Base-by-base conservation (phyloP, 805 yeast genomes). In the Metschnikowia peoriensis region DNA sequence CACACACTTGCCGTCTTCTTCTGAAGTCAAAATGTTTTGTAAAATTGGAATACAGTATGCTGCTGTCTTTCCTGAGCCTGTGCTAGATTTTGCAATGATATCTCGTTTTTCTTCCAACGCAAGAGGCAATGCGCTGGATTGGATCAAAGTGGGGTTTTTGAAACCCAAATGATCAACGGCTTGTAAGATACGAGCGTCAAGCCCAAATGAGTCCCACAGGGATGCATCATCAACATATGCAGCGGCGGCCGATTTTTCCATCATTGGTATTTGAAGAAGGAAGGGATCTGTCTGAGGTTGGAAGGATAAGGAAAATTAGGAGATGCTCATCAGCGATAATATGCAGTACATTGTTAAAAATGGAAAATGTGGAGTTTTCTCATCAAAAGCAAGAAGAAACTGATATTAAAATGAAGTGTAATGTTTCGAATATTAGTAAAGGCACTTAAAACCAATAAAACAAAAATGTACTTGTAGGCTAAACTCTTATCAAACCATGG, bases 41-140 rank as follows among this genome's bases (percentile, higher is more conserved):
- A 94, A 68, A 15, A 94, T 85, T 7, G 99, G 99, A 46, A 93
- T 80, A 57, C 86, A 71, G 66, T 93, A 93, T 1, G 97, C 96
- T 10, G 89, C 88, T 0, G 98, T 93, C 69, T 93, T 93, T 58
- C 98, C 98, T 8, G 97, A 88, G 4, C 99, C 99, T 0, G 99
- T 93, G 28, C 89, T 84, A 7, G 98, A 97, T 66, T 88, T 85
- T 38, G 97, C 97, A 44, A 93, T 86, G 57, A 93, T 87, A 67
- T 93, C 97, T 72, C 91, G 86, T 65, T 86, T 88, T 60, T 93
- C 94, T 58, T 89, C 88, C 49, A 94, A 71, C 0, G 99, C 97
- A 46, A 94, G 73, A 41, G 96, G 97, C 54, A 94, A 89, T n/a
- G 97, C 88, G 65, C 85, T 85, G 8, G 96, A 81, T 71, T 94